Evolutionary conservation across 2,329 filamentous ascomycete species (phyloP).

Genomic region (Diaporthe capsici): DNA sequence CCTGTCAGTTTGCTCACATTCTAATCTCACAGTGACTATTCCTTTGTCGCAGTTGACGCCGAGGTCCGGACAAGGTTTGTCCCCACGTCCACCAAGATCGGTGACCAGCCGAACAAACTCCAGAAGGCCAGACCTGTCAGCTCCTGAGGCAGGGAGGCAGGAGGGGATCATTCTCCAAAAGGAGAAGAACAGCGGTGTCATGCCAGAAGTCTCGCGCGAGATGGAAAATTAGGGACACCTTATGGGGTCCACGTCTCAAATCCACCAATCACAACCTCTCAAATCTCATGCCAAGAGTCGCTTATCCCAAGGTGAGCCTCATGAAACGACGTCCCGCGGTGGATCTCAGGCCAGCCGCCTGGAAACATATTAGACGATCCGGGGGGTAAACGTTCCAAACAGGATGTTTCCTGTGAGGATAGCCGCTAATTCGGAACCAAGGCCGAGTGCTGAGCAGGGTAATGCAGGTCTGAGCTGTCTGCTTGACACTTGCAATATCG

Average conservation of each 20-base stretch:
- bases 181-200: slow-evolving; percentile 25
- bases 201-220: slow-evolving; percentile 25
- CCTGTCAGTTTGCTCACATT: background rate
- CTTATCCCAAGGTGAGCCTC: slow-evolving; percentile 32
- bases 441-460: slow-evolving; percentile 8
- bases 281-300: slow-evolving; percentile 20
- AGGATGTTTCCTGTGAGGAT: slow-evolving; percentile 17
- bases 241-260: slow-evolving; percentile 5
- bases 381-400: slow-evolving; percentile 25
- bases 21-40: background rate
- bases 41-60: slow-evolving; percentile 7
- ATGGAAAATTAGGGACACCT: slow-evolving; percentile 27
- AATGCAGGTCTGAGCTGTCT: slow-evolving; percentile 26
- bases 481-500: slow-evolving; percentile 33
- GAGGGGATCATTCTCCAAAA: slow-evolving; percentile 4
- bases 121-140: background rate
- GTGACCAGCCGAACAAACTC: slow-evolving; percentile 17
- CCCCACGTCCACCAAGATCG: slow-evolving; percentile 17
- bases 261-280: slow-evolving; percentile 9
- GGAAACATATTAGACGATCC: slow-evolving; percentile 30
- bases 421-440: slow-evolving; percentile 26
- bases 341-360: slow-evolving; percentile 26
- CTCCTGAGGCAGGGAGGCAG: background rate
- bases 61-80: background rate
- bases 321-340: slow-evolving; percentile 33